Evolutionary conservation across 495 filamentous ascomycete genomes (phyloP).

Genomic region (Aspergillus campestris): DNA sequence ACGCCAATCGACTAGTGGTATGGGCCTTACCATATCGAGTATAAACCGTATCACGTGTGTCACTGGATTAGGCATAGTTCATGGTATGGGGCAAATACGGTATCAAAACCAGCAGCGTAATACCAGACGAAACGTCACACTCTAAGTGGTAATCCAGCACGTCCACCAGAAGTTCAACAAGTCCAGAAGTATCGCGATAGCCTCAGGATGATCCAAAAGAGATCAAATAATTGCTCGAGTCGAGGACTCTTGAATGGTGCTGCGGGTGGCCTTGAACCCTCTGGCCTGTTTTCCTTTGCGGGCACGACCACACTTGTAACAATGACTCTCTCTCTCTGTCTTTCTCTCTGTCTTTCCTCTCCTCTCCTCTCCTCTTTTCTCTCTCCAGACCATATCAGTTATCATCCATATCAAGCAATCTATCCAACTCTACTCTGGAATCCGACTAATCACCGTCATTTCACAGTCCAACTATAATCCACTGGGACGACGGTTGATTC

Average conservation of each 20-base stretch:
- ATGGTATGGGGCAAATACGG: constrained; percentile 1
- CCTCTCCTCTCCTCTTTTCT: constrained; percentile 2
- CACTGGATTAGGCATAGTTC: too few relatives aligned
- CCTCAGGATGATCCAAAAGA: constrained; percentile 11
- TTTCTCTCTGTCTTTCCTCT: constrained; percentile 7
- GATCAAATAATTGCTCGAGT: neutral
- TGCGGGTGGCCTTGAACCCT: constrained; percentile 1
- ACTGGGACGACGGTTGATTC: too few relatives aligned
- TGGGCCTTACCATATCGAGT: neutral
- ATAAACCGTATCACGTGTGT: neutral
- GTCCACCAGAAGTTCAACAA: neutral
- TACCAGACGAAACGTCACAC: neutral
- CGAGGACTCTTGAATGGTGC: neutral
- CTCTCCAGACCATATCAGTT: neutral
- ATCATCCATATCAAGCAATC: too few relatives aligned
- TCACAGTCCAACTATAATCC: too few relatives aligned
- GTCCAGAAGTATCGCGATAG: constrained; percentile 2
- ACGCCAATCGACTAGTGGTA: neutral
- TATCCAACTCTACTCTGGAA: too few relatives aligned
- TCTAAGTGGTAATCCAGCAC: neutral
- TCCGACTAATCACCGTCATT: too few relatives aligned
- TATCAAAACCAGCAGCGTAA: neutral
- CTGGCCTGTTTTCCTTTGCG: neutral
- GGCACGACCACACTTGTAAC: too few relatives aligned
- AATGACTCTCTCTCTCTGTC: neutral